These are phyloP conservation scores for Vigna nakashimae DNA, from an alignment of 306 rosid genomes.

Conservation along the genomic window DNA sequence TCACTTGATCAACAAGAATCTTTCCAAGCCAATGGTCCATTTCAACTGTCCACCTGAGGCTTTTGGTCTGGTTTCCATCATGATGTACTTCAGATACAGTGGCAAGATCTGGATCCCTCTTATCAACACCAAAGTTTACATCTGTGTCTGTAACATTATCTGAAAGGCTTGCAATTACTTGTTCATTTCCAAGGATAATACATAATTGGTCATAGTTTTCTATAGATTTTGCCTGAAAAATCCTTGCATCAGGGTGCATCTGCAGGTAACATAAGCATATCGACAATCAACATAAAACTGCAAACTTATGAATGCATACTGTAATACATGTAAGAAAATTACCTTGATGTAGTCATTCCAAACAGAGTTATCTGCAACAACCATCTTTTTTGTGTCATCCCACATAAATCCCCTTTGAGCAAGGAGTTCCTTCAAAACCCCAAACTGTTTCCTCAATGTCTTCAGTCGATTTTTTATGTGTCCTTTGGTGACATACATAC, in stretches of 20 bases:
- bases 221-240: conserved; percentile 50
- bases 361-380: conserved; percentile 56
- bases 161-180: conserved; percentile 43
- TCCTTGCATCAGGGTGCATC: conserved; percentile 61
- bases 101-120: conserved; percentile 47
- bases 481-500: conserved; percentile 53
- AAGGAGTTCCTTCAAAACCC: conserved; percentile 62
- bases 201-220: conserved; percentile 60
- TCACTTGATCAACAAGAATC: conserved; percentile 60
- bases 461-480: conserved; percentile 61
- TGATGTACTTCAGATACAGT: conserved; percentile 49
- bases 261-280: conserved; percentile 48
- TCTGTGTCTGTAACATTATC: conserved; percentile 54
- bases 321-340: conserved; percentile 35
- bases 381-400: conserved; percentile 63
- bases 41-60: conserved; percentile 60
- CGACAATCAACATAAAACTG: conserved; percentile 30
- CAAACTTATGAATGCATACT: conserved; percentile 5
- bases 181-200: conserved; percentile 58
- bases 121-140: conserved; percentile 49
- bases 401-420: conserved; percentile 61
- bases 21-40: conserved; percentile 67
- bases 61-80: conserved; percentile 54
- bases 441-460: conserved; percentile 71
- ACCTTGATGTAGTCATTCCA: conserved; percentile 68